Evolutionary conservation across 1,284 basidiomycete species (phyloP), one percentile per base, ranked within the genome.

Genomic region (Termitomyces sp.): DNA sequence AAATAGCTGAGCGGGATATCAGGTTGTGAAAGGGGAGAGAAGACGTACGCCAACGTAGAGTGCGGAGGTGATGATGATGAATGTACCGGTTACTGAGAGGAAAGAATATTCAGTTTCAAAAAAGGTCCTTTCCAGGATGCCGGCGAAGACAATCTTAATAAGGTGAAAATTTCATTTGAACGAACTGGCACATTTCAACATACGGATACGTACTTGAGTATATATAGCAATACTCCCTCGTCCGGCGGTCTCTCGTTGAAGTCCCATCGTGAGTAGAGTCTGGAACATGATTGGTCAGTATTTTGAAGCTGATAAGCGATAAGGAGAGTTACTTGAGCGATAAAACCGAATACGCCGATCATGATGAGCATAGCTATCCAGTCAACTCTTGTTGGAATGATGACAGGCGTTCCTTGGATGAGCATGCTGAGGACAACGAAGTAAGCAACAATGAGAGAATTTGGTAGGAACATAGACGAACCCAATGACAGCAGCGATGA

Each of bases 191-290:
- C 1, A 46, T 28, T n/a, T 12, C 1, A 26, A 49, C 7, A 17
- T 24, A 31, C 13, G 15, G 2, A 33, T 9, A 15, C 50, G 44
- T 54, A 80, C 82, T 66, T 84, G 81, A 8, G 80, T 75, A 62
- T 88, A 88, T 0, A 87, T 65, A 0, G 79, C 84, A 68, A 87
- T 76, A 0, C 80, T 73, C 0, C 80, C 84, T 30, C 86, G 70
- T 3, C 82, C 78, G 0, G 82, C 84, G 0, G 82, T 80, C 65
- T 88, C 86, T 12, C 81, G 75, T 64, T 85, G 84, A 13, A 88
- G 69, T 0, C 85, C 85, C 73, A 84, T 76, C 0, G 83, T 83
- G 33, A 86, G 64, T 3, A 86, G 70, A 2, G 78, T 64, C 78
- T 83, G 50, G 62, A 5, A 9, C 31, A 33, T 2, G 10, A n/a